A percentile compares a stretch with the other conserved stretches of the same genome.
Conservation (phyloP, 2,329 filamentous ascomycete genomes). For the Fusarium metavorans region DNA sequence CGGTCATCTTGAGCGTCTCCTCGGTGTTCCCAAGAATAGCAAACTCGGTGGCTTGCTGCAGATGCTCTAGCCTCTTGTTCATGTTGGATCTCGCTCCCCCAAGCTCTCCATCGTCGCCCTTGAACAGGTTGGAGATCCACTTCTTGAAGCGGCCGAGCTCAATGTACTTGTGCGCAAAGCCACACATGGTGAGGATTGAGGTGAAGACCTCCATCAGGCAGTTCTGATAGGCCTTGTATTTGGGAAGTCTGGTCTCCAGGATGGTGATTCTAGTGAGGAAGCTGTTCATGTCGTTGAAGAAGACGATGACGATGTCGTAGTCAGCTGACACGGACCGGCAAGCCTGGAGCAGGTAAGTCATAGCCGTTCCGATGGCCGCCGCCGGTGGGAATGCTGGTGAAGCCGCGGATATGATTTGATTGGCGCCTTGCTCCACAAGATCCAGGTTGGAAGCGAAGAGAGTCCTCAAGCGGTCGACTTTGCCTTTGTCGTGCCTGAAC, state of each 20-base stretch:
- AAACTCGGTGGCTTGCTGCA: constrained; percentile 50
- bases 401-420: constrained; percentile 47
- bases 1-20: constrained; percentile 45
- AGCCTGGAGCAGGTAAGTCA: constrained; percentile 49
- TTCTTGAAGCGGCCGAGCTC: constrained; percentile 51
- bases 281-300: constrained; percentile 54
- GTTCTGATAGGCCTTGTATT: constrained; percentile 46
- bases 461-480: constrained; percentile 48
- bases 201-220: constrained; percentile 54
- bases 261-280: constrained; percentile 51
- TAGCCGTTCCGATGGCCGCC: constrained; percentile 49
- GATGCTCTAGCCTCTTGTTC: constrained; percentile 42
- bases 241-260: constrained; percentile 48
- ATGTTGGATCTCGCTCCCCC: constrained; percentile 46
- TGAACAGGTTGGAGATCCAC: constrained; percentile 46
- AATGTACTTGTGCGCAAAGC: constrained; percentile 50
- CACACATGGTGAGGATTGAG: constrained; percentile 49
- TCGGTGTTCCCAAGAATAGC: constrained; percentile 50
- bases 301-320: constrained; percentile 53
- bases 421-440: constrained; percentile 45
- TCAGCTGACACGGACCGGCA: constrained; percentile 50
- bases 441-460: constrained; percentile 47
- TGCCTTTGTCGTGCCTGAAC: constrained; percentile 50
- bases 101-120: constrained; percentile 49
- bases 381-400: constrained; percentile 48